Conservation (phyloP, 164 flowering plant genomes). For the Warburgia ugandensis region DNA sequence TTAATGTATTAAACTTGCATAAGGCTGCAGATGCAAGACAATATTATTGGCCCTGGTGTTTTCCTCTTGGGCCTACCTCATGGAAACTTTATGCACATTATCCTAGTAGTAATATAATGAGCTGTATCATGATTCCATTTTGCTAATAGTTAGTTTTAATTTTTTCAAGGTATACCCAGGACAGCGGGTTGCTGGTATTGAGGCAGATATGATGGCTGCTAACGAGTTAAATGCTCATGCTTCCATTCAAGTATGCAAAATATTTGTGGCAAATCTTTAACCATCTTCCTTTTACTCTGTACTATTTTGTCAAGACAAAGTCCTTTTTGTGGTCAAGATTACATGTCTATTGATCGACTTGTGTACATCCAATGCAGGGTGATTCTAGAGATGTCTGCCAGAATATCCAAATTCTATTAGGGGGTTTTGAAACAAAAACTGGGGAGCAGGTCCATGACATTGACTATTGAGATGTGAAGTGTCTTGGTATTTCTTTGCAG, state of each 20-base stretch:
- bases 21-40: no score
- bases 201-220: constrained; percentile 98
- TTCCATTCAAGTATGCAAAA: constrained; percentile 61
- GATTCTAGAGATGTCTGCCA: constrained; percentile 36
- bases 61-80: no score
- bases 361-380: constrained; percentile 33
- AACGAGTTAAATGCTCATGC: constrained; percentile 81
- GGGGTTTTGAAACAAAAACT: constrained; percentile 89
- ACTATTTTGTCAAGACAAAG: background rate
- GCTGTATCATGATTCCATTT: background rate
- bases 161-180: constrained; percentile 85
- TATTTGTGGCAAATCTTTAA: background rate
- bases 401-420: constrained; percentile 68
- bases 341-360: background rate
- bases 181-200: constrained; percentile 62
- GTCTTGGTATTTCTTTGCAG: background rate
- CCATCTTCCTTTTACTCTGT: background rate
- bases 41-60: no score
- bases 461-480: constrained; percentile 5
- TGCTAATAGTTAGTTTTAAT: background rate
- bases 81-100: background rate
- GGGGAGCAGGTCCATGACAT: constrained; percentile 72
- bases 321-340: background rate
- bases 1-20: no score
- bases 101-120: background rate